Conservation (phyloP, 345 rosid species). For the Trapa incisa region DNA sequence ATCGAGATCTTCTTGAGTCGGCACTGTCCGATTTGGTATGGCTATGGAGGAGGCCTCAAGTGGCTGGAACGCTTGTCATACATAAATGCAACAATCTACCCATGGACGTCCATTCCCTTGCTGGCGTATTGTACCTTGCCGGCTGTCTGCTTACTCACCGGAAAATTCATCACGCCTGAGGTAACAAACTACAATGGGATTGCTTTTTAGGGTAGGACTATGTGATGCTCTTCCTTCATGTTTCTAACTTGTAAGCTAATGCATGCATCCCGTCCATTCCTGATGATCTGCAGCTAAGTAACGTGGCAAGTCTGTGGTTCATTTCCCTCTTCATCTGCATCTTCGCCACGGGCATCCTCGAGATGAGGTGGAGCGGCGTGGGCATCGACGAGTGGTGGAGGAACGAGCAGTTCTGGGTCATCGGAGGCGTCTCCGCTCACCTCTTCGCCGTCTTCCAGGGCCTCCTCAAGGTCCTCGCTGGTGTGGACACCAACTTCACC, state of each 20-base stretch:
- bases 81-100: conserved; percentile 47
- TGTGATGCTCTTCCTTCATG: too few species aligned
- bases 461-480: conserved; percentile 47
- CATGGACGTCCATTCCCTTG: conserved; percentile 56
- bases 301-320: conserved; percentile 45
- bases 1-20: conserved; percentile 58
- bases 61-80: conserved; percentile 55
- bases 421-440: conserved; percentile 57
- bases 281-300: conserved; percentile 34
- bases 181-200: conserved; percentile 14
- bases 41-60: conserved; percentile 59
- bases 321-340: conserved; percentile 52
- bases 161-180: conserved; percentile 59
- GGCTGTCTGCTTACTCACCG: conserved; percentile 55
- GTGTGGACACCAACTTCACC: conserved; percentile 48
- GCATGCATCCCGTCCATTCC: too few species aligned
- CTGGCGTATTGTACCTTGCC: conserved; percentile 58
- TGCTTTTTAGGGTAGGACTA: too few species aligned
- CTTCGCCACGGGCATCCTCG: conserved; percentile 47
- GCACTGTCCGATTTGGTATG: conserved; percentile 74
- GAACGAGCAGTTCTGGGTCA: conserved; percentile 68
- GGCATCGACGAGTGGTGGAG: conserved; percentile 77
- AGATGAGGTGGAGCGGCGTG: conserved; percentile 62
- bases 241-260: too few species aligned
- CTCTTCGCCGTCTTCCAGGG: conserved; percentile 61